Base-by-base conservation (phyloP, 768 basidiomycete species). In the Serendipita sp. region DNA sequence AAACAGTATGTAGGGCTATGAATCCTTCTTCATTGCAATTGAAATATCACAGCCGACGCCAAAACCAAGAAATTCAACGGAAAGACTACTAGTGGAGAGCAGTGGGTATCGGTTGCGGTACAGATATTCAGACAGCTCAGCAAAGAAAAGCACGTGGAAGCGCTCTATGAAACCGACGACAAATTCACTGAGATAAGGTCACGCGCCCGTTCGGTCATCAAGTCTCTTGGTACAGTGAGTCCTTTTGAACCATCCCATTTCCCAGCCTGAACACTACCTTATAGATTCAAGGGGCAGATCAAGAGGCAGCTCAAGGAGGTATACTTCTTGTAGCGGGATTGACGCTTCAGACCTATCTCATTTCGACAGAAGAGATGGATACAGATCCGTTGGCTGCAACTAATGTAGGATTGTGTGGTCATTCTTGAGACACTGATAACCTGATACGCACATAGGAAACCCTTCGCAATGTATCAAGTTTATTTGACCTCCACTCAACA, bases 261-360 rank as follows among this genome's bases (percentile, higher is more conserved):
- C 34, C 36, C 23, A 72, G 37, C 75, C 79, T 53, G 67, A 74
- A 1, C 71, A 79, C 29, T 64, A 68, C 18, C 75, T 76, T 50
- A 72, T 72, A 72, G 66, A 74, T 77, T 16, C 5, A 66, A 52
- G 37, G 6, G 18, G 16, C 23, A 48, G 36, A 8, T 31, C 11
- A 31, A 29, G 11, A 34, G 27, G 29, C 34, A 5, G 82, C 85
- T 2, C 80, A 77, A 68, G 92, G 91, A 31, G 81, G 80, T 6
- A 82, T 86, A 68, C 75, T 95, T 18, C 76, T 95, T 18, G 72
- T 95, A 50, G 75, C 80, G 4, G 86, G 87, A 15, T 80, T 82
- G 37, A 71, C 91, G 1, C 74, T 98, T 18, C 83, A 85, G 67
- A 83, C 81, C 48, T 87, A 87, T 69, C 87, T 88, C 67, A 76